Conservation (phyloP, 2,329 filamentous ascomycete species). For the Colletotrichum lupini region DNA sequence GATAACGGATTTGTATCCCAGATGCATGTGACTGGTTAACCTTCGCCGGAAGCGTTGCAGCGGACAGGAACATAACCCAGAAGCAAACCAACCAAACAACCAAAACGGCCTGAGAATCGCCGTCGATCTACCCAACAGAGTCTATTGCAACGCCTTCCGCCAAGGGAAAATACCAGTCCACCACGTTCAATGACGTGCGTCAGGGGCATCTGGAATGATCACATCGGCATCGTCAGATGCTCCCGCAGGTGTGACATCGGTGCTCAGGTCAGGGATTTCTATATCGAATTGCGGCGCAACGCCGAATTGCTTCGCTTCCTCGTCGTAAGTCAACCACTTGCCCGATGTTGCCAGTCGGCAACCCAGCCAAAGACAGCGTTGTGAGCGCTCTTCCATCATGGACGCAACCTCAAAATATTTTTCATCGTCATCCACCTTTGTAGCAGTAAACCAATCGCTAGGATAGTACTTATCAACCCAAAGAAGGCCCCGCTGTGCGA, state of each 20-base stretch:
- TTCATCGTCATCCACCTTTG: slow-evolving; percentile 73
- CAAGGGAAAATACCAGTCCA: too few species aligned
- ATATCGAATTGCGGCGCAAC: slow-evolving; percentile 51
- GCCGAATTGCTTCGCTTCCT: slow-evolving; percentile 49
- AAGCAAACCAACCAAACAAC: too few species aligned
- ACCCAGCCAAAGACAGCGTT: slow-evolving; percentile 69
- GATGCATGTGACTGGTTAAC: too few species aligned
- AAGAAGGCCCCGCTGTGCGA: slow-evolving; percentile 70
- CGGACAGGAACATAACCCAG: too few species aligned
- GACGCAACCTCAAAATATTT: slow-evolving; percentile 71
- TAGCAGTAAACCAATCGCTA: slow-evolving; percentile 65
- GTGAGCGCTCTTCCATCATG: slow-evolving; percentile 66
- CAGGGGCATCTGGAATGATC: neutral
- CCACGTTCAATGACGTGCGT: too few species aligned
- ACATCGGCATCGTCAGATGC: neutral
- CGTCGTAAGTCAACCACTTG: slow-evolving; percentile 60
- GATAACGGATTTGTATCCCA: too few species aligned
- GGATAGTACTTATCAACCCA: slow-evolving; percentile 72
- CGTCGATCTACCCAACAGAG: too few species aligned
- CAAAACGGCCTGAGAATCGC: too few species aligned
- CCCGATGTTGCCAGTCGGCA: slow-evolving; percentile 55
- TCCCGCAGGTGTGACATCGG: neutral
- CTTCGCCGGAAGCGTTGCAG: too few species aligned
- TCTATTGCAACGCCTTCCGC: too few species aligned
- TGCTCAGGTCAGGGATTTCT: neutral